These are phyloP conservation scores for Pterocarpus macrocarpus DNA, from an alignment of 306 rosid species.

Conservation along the genomic window DNA sequence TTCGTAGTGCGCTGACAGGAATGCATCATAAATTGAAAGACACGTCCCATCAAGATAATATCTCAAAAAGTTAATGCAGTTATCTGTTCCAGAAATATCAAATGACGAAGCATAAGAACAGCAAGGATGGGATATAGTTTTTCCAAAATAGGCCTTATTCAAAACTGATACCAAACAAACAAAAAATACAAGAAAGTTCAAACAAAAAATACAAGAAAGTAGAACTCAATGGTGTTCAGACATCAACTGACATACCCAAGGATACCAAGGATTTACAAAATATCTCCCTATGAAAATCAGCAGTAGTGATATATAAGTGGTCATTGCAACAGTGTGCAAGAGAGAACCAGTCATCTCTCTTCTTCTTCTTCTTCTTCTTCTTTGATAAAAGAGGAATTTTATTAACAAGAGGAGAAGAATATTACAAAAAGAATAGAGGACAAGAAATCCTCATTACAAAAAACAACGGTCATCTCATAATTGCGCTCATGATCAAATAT, in stretches of 20 bases:
- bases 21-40: background rate
- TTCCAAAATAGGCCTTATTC: conserved; percentile 3
- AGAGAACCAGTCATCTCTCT: background rate
- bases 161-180: conserved; percentile 10
- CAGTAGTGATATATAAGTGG: conserved; percentile 10
- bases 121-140: background rate
- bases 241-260: conserved; percentile 17
- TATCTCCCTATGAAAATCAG: conserved; percentile 5
- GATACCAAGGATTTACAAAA: background rate
- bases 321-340: background rate
- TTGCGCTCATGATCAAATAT: conserved; percentile 8
- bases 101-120: background rate
- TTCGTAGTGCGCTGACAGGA: background rate
- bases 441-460: no score
- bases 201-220: conserved; percentile 8
- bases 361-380: no score
- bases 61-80: background rate
- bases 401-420: no score
- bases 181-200: background rate
- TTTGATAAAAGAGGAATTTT: no score
- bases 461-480: background rate
- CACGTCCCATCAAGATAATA: background rate
- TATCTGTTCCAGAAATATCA: conserved; percentile 15
- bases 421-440: no score
- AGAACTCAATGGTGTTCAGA: conserved; percentile 2